Base-by-base conservation (phyloP, 1,139 yeast genomes). In the Citeromyces hawaiiensis region DNA sequence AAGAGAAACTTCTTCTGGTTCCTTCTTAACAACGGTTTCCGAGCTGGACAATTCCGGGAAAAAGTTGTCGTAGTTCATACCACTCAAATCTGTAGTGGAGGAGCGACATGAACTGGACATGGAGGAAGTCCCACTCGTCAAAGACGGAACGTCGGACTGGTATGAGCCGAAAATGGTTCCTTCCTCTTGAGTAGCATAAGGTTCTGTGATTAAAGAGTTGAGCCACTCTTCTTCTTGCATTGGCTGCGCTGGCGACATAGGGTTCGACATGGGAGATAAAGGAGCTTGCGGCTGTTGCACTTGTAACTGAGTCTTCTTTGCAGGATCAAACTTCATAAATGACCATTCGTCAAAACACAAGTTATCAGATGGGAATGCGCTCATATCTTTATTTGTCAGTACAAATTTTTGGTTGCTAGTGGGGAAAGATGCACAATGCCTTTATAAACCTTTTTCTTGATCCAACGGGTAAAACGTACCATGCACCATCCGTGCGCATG, bases 151-250 rank as follows among this genome's bases (percentile, higher is more conserved):
- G 17, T 30, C 34, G 17, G 34, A 30, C 9, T 30, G 15, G 34
- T 30, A 30, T 17, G 34, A 13, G 17, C 15, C 15, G 17, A 30
- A 16, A 11, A 23, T 23, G 27, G 27, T 4, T 16, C n/a, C 15
- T 10, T 30, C 34, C 34, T 30, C 34, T 13, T 30, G 34, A 11
- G 5, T 23, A 11, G 27, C 27, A 17, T 30, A 30, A 7, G 34
- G 34, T 17, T 30, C 34, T 3, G 34, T 30, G 9, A 30, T 30
- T 10, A 30, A 9, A 6, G 34, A 30, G 17, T 30, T 30, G 17
- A 30, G 34, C 34, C 34, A 30, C 34, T 30, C 34, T 13, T 30
- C 34, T 16, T 30, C 34, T 13, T 30, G 34, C 8, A 30, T 16
- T 7, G 34, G 16, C 11, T 30, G 34, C 8, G 34, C 34, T 7